Evolutionary conservation across 129 eudicot genomes (phyloP).

Genomic region (Helichrysum umbraculigerum): DNA sequence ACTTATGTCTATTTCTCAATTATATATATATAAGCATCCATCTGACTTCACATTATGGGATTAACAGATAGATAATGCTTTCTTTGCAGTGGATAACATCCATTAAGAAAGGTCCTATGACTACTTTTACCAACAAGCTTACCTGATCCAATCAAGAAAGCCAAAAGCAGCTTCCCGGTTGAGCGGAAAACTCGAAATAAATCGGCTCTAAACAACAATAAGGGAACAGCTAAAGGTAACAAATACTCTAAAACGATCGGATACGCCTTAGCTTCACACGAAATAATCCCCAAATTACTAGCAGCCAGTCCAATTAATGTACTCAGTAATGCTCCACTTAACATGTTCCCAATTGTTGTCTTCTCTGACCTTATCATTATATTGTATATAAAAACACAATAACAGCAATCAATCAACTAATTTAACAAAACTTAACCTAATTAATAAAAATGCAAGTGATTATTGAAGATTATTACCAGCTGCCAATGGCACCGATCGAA

Average conservation of each 20-base stretch:
- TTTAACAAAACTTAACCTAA: neutral
- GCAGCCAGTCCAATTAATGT: conserved; percentile 75
- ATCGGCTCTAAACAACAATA: conserved; percentile 80
- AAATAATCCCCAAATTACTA: conserved; percentile 73
- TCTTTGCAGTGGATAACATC: neutral
- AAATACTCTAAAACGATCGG: conserved; percentile 55
- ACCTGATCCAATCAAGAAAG: conserved; percentile 95
- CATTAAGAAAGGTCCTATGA: too few species aligned
- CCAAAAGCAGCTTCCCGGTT: conserved; percentile 75
- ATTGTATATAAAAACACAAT: neutral
- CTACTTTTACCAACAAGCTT: neutral
- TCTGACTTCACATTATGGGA: neutral
- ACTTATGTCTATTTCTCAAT: too few species aligned
- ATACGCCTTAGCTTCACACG: conserved; percentile 72
- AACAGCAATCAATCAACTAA: neutral
- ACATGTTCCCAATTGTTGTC: conserved; percentile 71
- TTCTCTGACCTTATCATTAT: conserved; percentile 85
- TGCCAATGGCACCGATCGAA: conserved; percentile 79
- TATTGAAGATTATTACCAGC: conserved; percentile 47
- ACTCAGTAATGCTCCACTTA: conserved; percentile 84
- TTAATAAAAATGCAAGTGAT: neutral
- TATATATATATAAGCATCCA: too few species aligned
- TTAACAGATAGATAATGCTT: conserved; percentile 12
- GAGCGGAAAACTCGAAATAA: conserved; percentile 63
- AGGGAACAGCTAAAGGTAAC: conserved; percentile 77